phyloP scores from a whole-genome alignment of 1,284 basidiomycete species.

The Boletus sp. region DNA sequence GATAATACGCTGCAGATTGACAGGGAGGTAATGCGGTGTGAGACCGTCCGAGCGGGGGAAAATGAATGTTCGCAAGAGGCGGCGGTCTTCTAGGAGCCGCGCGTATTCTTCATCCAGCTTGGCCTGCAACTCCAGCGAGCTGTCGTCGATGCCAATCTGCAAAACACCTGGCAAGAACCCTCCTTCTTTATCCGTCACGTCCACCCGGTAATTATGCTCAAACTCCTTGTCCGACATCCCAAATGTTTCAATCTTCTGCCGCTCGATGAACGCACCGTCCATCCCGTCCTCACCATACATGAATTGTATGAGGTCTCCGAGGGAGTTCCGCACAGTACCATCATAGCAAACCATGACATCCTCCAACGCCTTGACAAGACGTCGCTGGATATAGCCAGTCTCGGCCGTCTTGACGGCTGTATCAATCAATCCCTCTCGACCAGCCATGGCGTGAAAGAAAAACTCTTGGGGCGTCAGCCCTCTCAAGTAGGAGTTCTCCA shows the following conservation, averaged over 20 bases:
- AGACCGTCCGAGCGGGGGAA: constrained; percentile 78
- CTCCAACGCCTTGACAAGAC: constrained; percentile 96
- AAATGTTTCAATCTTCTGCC: constrained; percentile 89
- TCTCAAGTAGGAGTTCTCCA: constrained; percentile 99
- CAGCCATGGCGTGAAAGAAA: constrained; percentile 99
- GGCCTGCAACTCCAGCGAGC: constrained; percentile 84
- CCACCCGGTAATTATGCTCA: constrained; percentile 88
- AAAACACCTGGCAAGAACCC: constrained; percentile 80
- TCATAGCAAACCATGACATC: constrained; percentile 98
- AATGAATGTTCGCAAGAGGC: constrained; percentile 74
- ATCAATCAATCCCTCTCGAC: constrained; percentile 98
- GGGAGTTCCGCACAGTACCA: constrained; percentile 95
- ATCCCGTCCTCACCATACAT: constrained; percentile 98
- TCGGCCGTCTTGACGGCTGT: constrained; percentile 99
- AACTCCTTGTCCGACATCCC: constrained; percentile 82
- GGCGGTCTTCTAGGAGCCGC: constrained; percentile 75
- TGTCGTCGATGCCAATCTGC: constrained; percentile 93
- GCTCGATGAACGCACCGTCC: constrained; percentile 97
- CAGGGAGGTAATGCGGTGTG: constrained; percentile 79
- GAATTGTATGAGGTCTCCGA: constrained; percentile 95
- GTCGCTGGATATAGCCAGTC: constrained; percentile 98
- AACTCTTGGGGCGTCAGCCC: constrained; percentile 98
- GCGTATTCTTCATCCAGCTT: constrained; percentile 87
- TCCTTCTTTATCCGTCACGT: constrained; percentile 78
- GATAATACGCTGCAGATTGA: constrained; percentile 92